Base-by-base conservation (phyloP, 2,329 filamentous ascomycete genomes). In the Cordyceps tenuipes region DNA sequence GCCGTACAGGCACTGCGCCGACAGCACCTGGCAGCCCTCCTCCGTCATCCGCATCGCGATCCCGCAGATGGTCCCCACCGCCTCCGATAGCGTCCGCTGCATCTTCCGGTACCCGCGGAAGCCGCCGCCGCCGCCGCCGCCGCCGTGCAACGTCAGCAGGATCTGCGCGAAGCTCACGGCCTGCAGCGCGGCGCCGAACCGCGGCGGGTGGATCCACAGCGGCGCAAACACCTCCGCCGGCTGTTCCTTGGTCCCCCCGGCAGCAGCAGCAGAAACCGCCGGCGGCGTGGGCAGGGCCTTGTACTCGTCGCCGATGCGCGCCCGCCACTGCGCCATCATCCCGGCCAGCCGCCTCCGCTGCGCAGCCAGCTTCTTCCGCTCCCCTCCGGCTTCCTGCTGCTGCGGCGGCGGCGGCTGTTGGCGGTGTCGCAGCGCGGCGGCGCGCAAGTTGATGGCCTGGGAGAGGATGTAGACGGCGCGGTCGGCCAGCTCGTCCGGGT, bases 401-500 rank as follows among this genome's bases (percentile, higher is more conserved):
- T 23, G 23, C 23, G 4, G 23, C 23, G 2, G 23, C 3, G 4
- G 4, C 23, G 2, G 23, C 3, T 23, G 23, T 2, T 23, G 23
- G 23, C 4, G 23, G 23, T 23, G 23, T 4, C 23, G 23, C 29
- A 29, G 29, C 50, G 72, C 39, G 73, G 77, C 74, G 0, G 81
- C 81, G 50, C 79, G 79, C 68, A 81, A 85, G 63, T 84, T 82
- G n/a, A 85, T 77, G 19, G 77, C 78, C 65, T 81, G 77, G 3
- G 50, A 53, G 2, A 53, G 21, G 8, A 41, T 53, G 15, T 53
- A 53, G 79, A 81, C 72, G 0, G 80, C 75, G 1, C 78, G 72
- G 19, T 76, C 73, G 0, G 80, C 80, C 47, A 85, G 71, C 58
- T 84, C 82, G 60, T 81, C 75, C 1, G 77, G 72, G 13, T 70